A percentile compares a stretch with the other conserved stretches of the same genome.
These are phyloP conservation scores for Exophiala viscosa DNA, from an alignment of 2,329 filamentous ascomycete genomes.

Conservation along the genomic window DNA sequence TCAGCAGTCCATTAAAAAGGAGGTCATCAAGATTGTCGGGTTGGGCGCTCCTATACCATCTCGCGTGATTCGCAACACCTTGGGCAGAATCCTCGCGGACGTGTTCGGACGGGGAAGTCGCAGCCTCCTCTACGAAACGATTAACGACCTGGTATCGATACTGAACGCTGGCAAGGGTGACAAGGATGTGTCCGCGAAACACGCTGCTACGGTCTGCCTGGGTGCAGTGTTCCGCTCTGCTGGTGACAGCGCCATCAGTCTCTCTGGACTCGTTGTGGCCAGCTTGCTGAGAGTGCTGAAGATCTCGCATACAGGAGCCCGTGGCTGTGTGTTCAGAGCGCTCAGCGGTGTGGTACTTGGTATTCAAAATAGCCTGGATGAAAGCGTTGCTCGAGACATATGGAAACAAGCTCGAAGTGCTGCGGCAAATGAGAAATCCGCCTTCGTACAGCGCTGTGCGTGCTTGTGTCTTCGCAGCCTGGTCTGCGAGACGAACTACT, in stretches of 20 bases:
- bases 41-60: slow-evolving; percentile 77
- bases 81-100: slow-evolving; percentile 77
- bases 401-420: slow-evolving; percentile 87
- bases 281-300: slow-evolving; percentile 77
- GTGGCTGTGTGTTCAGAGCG: slow-evolving; percentile 71
- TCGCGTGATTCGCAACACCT: slow-evolving; percentile 81
- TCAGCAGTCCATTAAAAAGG: slow-evolving; percentile 88
- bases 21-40: slow-evolving; percentile 88
- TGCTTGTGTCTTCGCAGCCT: slow-evolving; percentile 76
- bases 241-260: slow-evolving; percentile 83
- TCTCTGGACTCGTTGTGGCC: slow-evolving; percentile 71
- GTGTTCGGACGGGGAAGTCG: slow-evolving; percentile 83
- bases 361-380: slow-evolving; percentile 74
- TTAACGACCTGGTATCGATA: slow-evolving; percentile 78
- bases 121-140: slow-evolving; percentile 88
- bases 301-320: slow-evolving; percentile 73
- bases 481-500: slow-evolving; percentile 69
- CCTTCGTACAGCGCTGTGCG: slow-evolving; percentile 72
- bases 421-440: slow-evolving; percentile 74
- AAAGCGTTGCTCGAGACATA: slow-evolving; percentile 77
- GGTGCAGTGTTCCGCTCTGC: slow-evolving; percentile 88
- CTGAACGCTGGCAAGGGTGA: slow-evolving; percentile 73
- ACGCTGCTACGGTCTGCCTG: slow-evolving; percentile 81
- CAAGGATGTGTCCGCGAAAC: slow-evolving; percentile 72
- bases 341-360: slow-evolving; percentile 73